Percentiles rank a stretch among this genome's conserved stretches.
Evolutionary conservation across 768 basidiomycete genomes (phyloP).

Genomic region (Lactarius vividus): DNA sequence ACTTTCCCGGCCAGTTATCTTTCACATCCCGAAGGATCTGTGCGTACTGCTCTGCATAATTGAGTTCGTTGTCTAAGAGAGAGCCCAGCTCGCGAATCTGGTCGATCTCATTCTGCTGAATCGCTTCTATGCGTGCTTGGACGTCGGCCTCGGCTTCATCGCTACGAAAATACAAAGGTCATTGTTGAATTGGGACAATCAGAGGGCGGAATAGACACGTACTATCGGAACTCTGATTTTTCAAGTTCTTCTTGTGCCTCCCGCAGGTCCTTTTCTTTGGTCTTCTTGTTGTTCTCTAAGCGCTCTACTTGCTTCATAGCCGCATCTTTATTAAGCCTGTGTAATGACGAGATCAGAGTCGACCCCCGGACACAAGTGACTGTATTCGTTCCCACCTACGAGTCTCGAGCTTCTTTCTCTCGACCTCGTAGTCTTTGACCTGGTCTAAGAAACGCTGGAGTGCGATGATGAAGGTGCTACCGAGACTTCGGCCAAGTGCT

Average conservation of each 20-base stretch:
- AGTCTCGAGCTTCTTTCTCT: slow-evolving; percentile 85
- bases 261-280: slow-evolving; percentile 66
- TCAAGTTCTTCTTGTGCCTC: slow-evolving; percentile 84
- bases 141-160: slow-evolving; percentile 87
- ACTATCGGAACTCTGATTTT: slow-evolving; percentile 59
- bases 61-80: slow-evolving; percentile 71
- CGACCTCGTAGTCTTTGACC: slow-evolving; percentile 77
- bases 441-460: slow-evolving; percentile 65
- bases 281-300: slow-evolving; percentile 69
- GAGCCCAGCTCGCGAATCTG: slow-evolving; percentile 68
- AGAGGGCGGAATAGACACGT: slow-evolving; percentile 17
- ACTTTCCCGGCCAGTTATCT: slow-evolving; percentile 55
- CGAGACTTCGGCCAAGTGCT: slow-evolving; percentile 67
- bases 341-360: background rate
- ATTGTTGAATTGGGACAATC: slow-evolving; percentile 4
- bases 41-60: slow-evolving; percentile 69
- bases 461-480: slow-evolving; percentile 68
- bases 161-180: slow-evolving; percentile 39
- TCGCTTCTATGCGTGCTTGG: slow-evolving; percentile 70
- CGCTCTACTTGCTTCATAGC: slow-evolving; percentile 69
- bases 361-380: slow-evolving; percentile 25
- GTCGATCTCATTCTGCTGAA: slow-evolving; percentile 74
- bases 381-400: slow-evolving; percentile 50
- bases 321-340: slow-evolving; percentile 74
- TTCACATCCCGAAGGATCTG: slow-evolving; percentile 72